Percentiles rank a stretch among this genome's conserved stretches.
Evolutionary conservation across 352 stramenopile species (phyloP).

Genomic region (Pythium graminicola): DNA sequence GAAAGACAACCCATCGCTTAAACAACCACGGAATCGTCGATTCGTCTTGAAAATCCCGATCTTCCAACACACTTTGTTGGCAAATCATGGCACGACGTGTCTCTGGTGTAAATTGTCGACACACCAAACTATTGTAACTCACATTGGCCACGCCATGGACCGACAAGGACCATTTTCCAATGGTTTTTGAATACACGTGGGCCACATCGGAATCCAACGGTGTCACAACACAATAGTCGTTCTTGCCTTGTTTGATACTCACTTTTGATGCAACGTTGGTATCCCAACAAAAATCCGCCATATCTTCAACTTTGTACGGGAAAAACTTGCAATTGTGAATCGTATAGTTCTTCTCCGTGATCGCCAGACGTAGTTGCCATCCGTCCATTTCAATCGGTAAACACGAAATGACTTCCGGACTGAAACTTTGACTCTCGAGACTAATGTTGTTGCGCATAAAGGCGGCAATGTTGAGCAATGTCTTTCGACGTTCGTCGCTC

Average conservation of each 20-base stretch:
- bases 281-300: constrained; percentile 86
- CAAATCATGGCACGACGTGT: constrained; percentile 68
- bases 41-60: constrained; percentile 78
- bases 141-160: constrained; percentile 80
- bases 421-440: constrained; percentile 76
- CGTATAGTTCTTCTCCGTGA: constrained; percentile 86
- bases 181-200: constrained; percentile 80
- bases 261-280: constrained; percentile 72
- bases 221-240: constrained; percentile 77
- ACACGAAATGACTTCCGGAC: constrained; percentile 78
- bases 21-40: constrained; percentile 80
- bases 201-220: constrained; percentile 64
- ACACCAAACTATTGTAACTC: constrained; percentile 84
- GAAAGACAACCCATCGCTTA: constrained; percentile 86
- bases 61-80: constrained; percentile 77
- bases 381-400: constrained; percentile 84
- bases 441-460: constrained; percentile 80
- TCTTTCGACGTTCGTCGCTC: constrained; percentile 52
- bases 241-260: constrained; percentile 73
- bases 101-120: constrained; percentile 44
- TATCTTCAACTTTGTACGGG: constrained; percentile 60
- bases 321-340: constrained; percentile 88
- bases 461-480: constrained; percentile 63
- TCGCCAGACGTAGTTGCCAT: constrained; percentile 76
- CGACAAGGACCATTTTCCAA: constrained; percentile 75